These are phyloP conservation scores for Liriodendron chinense DNA, from an alignment of 164 flowering plant genomes.

Conservation along the genomic window DNA sequence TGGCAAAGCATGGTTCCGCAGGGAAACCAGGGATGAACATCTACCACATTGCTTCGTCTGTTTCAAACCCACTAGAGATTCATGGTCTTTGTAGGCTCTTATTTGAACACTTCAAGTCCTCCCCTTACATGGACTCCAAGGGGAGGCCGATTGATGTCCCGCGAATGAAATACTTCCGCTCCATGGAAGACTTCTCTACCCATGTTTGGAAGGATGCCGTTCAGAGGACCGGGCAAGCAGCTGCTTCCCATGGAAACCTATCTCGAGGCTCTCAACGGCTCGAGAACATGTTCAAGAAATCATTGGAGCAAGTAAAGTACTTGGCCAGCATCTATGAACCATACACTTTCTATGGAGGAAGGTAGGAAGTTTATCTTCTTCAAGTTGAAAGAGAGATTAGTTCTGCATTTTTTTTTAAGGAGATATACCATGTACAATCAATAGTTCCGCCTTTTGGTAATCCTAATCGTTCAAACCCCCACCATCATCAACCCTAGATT, in stretches of 20 bases:
- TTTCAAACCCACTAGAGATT: slow-evolving; percentile 70
- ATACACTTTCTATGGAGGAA: slow-evolving; percentile 61
- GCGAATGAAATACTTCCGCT: slow-evolving; percentile 60
- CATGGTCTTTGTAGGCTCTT: slow-evolving; percentile 53
- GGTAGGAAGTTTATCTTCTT: slow-evolving; percentile 22
- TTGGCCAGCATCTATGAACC: slow-evolving; percentile 63
- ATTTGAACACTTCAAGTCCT: slow-evolving; percentile 58
- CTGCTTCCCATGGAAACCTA: slow-evolving; percentile 26
- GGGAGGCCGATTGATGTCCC: slow-evolving; percentile 67
- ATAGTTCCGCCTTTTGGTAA: too few relatives aligned
- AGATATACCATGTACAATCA: too few relatives aligned
- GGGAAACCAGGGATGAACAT: slow-evolving; percentile 54
- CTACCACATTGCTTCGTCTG: slow-evolving; percentile 87
- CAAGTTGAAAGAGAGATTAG: background rate
- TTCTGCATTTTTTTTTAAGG: too few relatives aligned
- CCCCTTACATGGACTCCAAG: slow-evolving; percentile 58
- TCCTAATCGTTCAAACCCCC: too few relatives aligned
- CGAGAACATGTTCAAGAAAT: slow-evolving; percentile 49
- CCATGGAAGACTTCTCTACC: slow-evolving; percentile 73
- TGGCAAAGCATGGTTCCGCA: slow-evolving; percentile 70
- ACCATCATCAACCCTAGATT: too few relatives aligned
- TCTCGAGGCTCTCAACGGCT: slow-evolving; percentile 45
- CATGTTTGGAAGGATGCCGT: slow-evolving; percentile 60
- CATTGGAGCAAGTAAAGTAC: slow-evolving; percentile 74
- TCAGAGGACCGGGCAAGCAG: slow-evolving; percentile 31